Base-by-base conservation (phyloP, 2,329 filamentous ascomycete species). In the Drechslera avenae region DNA sequence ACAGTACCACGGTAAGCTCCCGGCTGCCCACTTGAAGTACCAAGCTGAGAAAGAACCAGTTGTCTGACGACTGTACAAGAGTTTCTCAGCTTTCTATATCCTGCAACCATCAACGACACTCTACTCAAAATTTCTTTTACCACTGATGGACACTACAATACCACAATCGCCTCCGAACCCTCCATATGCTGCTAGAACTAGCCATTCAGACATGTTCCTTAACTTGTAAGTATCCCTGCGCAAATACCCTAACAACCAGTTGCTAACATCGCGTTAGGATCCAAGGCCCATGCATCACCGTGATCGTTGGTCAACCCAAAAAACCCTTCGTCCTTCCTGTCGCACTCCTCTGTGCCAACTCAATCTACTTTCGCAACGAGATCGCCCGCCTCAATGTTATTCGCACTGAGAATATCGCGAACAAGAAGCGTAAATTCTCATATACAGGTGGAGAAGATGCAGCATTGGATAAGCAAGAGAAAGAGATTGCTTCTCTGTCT, bases 391-490 rank as follows among this genome's bases (percentile, higher is more conserved):
- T 53, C 8, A 36, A 10, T 2, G 8, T 4, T 5, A 14, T n/a
- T 14, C 26, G 5, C 7, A 14, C 19, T 10, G 37, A 18, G 5
- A 26, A 5, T 7, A 21, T 5, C 12, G 30, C 8, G 9, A 54
- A 30, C 21, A 62, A 59, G 23, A 63, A 60, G 36, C 56, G 54
- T 1, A 59, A 63, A 16, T 1, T 46, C 4, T 48, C 44, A 8
- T 10, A 19, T 14, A 5, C 32, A 1, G 13, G 44, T 5, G n/a
- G 21, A 7, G 23, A 39, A 19, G 33, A 19, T 3, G 16, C 32
- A 7, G 4, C 21, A 23, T 23, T 5, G 6, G 21, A 23, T 8
- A 23, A 23, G 5, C 6, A 23, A 23, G 9, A 7, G 21, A 23
- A 23, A 2, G 21, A 23, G 21, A 23, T 5, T 8, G 9, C 21